Conservation (phyloP, 1,139 yeast genomes). For the Wickerhamiella infanticola region DNA sequence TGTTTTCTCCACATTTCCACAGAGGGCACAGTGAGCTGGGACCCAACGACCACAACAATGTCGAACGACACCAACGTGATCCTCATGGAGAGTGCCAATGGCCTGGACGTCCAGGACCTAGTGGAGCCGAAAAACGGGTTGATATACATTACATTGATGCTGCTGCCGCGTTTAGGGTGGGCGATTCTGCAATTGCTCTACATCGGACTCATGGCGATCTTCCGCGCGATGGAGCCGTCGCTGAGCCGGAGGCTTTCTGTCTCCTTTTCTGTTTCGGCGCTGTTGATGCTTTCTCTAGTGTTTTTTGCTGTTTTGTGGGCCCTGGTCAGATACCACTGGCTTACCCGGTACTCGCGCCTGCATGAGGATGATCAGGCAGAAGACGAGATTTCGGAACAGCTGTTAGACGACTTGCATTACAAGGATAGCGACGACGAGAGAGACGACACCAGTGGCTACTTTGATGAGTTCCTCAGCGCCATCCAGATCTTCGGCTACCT, state of each 20-base stretch:
- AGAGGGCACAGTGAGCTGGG: no score
- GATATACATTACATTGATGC: not conserved
- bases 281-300: slow-evolving; percentile 4
- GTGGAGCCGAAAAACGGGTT: not conserved
- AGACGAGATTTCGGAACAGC: slow-evolving; percentile 28
- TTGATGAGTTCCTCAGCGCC: slow-evolving; percentile 81
- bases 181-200: not conserved
- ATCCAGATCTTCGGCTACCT: slow-evolving; percentile 88
- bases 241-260: slow-evolving; percentile 4
- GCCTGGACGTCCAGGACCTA: no score
- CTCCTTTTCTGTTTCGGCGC: slow-evolving; percentile 6
- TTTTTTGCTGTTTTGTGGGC: slow-evolving; percentile 18
- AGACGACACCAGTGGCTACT: slow-evolving; percentile 33
- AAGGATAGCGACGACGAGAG: slow-evolving; percentile 16
- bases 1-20: no score
- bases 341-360: slow-evolving; percentile 37
- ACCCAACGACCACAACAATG: no score
- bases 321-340: slow-evolving; percentile 32
- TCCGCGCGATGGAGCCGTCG: not conserved
- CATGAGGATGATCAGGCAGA: slow-evolving; percentile 35
- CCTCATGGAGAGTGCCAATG: no score
- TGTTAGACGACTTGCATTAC: slow-evolving; percentile 18
- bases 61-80: no score
- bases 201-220: not conserved
- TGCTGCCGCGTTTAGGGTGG: not conserved